Evolutionary conservation across 2,329 filamentous ascomycete species (phyloP).

Genomic region (Capronia coronata): DNA sequence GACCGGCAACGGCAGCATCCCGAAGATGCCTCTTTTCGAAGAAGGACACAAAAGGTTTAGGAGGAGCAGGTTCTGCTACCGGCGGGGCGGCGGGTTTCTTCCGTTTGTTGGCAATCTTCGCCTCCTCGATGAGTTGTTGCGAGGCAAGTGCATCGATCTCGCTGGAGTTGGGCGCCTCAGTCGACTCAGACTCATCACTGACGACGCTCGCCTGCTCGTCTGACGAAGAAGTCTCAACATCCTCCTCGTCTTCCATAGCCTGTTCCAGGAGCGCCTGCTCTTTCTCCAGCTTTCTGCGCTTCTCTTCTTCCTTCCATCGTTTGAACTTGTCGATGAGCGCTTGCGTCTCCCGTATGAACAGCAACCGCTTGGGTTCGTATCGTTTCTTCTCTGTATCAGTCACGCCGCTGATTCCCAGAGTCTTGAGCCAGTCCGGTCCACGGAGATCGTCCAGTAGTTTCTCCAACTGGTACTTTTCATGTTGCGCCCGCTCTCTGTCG

Average conservation of each 20-base stretch:
- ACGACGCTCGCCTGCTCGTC: constrained; percentile 16
- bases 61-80: constrained; percentile 31
- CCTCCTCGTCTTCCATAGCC: constrained; percentile 32
- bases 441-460: constrained; percentile 71
- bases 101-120: constrained; percentile 44
- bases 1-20: constrained; percentile 67
- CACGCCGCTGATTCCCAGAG: constrained; percentile 80
- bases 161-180: constrained; percentile 57
- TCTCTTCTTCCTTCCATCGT: constrained; percentile 83
- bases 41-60: constrained; percentile 74
- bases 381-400: constrained; percentile 80
- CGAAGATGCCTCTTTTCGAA: constrained; percentile 74
- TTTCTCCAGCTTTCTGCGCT: constrained; percentile 68
- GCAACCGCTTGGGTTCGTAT: constrained; percentile 75
- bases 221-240: constrained; percentile 16
- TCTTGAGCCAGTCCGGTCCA: constrained; percentile 84
- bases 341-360: constrained; percentile 79
- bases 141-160: constrained; percentile 66
- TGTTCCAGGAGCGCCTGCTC: constrained; percentile 54
- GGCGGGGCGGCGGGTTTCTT: constrained; percentile 11
- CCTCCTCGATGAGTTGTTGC: constrained; percentile 69
- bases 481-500: constrained; percentile 59
- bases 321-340: constrained; percentile 80
- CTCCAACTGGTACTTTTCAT: constrained; percentile 61
- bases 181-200: constrained; percentile 18